Percentiles rank a stretch among this genome's conserved stretches.
Evolutionary conservation across 2,329 filamentous ascomycete species (phyloP).

Genomic region (Colletotrichum liaoningense): DNA sequence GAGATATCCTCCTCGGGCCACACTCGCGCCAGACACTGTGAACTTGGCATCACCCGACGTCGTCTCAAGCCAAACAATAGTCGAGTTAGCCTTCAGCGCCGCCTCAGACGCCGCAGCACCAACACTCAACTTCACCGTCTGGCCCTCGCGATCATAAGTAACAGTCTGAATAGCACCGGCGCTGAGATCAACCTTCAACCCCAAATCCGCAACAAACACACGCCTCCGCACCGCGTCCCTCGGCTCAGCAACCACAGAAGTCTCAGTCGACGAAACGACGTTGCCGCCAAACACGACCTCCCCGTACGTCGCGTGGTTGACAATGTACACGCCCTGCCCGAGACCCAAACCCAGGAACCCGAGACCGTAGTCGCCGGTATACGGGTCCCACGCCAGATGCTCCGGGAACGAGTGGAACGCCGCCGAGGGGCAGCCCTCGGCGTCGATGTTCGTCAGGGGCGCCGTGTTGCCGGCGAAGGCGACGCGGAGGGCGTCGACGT

Average conservation of each 20-base stretch:
- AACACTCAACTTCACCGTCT: constrained; percentile 11
- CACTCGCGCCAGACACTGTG: neutral
- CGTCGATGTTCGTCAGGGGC: constrained; percentile 65
- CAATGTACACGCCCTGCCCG: constrained; percentile 62
- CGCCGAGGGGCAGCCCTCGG: constrained; percentile 64
- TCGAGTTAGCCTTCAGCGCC: constrained; percentile 14
- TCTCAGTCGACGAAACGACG: constrained; percentile 38
- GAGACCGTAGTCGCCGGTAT: constrained; percentile 68
- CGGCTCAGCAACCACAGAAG: constrained; percentile 49
- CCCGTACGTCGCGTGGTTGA: constrained; percentile 55
- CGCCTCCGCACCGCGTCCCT: constrained; percentile 59
- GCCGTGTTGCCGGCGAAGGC: constrained; percentile 66
- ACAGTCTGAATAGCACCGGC: constrained; percentile 52
- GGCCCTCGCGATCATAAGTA: constrained; percentile 10
- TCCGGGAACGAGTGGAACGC: constrained; percentile 69
- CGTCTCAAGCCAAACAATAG: constrained; percentile 25
- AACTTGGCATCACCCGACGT: neutral
- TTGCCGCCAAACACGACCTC: constrained; percentile 63
- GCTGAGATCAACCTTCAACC: constrained; percentile 50
- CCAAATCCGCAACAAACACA: constrained; percentile 60
- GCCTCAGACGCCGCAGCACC: neutral
- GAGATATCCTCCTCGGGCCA: constrained; percentile 16
- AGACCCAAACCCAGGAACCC: constrained; percentile 64
- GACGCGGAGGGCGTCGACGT: constrained; percentile 63
- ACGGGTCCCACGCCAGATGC: constrained; percentile 66